Base-by-base conservation (phyloP, 164 flowering plant species). In the Houttuynia cordata region DNA sequence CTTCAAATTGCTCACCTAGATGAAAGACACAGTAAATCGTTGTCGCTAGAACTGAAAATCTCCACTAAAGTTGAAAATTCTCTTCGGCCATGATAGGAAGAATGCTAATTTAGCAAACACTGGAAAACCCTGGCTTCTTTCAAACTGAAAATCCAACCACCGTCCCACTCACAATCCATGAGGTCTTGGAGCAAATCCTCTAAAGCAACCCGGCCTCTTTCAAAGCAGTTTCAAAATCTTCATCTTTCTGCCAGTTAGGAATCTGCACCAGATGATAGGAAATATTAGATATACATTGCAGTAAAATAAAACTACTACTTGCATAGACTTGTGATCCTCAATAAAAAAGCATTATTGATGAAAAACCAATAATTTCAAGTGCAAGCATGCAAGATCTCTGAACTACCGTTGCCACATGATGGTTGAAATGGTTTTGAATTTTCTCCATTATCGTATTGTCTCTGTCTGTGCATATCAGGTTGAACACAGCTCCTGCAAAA, bases 401-500 rank as follows among this genome's bases (percentile, higher is more conserved):
- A 10, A 55, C 69, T 79, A 90, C 95, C 95, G 76, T 82, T 0
- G 61, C 61, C 8, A 83, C 62, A 39, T 64, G 42, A 51, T 65
- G 55, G 51, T 72, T 67, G 57, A 91, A 91, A 65, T 91, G 76
- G 6, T 70, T 71, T 67, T 87, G 86, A 53, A 90, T 90, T 66
- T 90, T 81, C 20, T 56, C 66, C 87, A 90, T 84, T 37, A 81
- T 21, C 62, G 22, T 67, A 1, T 59, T 30, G 57, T 85, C 95
- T 53, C 60, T 63, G 2, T 77, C 79, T 56, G 66, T 59, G 60
- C 81, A 76, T 20, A 87, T 40, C 61, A 90, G 70, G 61, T 87
- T 90, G 64, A 87, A 89, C 8, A 83, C 83, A 49, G 90, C 97
- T 25, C 94, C 97, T 89, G 83, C 37, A 17, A 54, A 52, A n/a